phyloP scores from a whole-genome alignment of 768 basidiomycete species.

The Daedaleopsis sinensis region DNA sequence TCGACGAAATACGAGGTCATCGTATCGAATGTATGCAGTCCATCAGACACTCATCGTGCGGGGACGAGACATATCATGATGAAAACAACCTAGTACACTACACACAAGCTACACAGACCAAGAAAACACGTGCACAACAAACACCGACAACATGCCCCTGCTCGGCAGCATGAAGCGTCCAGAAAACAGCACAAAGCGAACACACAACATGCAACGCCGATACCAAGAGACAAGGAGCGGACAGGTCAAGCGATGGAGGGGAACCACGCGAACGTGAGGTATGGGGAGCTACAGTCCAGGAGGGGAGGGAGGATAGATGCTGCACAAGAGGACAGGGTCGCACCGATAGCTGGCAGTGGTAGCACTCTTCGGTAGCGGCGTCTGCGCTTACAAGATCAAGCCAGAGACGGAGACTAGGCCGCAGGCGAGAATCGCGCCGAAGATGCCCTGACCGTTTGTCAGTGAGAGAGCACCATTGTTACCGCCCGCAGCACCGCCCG shows the following conservation, averaged over 20 bases:
- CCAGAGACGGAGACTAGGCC: slow-evolving; percentile 26
- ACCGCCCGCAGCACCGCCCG: slow-evolving; percentile 4
- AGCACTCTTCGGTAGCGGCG: not conserved
- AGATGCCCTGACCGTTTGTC: slow-evolving; percentile 11
- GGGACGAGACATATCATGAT: no score
- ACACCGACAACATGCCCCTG: not conserved
- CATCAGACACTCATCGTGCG: not conserved
- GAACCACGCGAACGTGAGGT: slow-evolving; percentile 2
- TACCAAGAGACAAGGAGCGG: slow-evolving; percentile 4
- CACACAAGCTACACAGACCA: not conserved
- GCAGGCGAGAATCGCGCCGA: slow-evolving; percentile 26
- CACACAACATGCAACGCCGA: not conserved
- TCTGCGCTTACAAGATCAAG: slow-evolving; percentile 19
- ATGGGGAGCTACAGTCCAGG: not conserved
- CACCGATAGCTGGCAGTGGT: not conserved
- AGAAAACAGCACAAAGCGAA: not conserved
- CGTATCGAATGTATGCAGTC: not conserved
- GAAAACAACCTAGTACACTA: not conserved
- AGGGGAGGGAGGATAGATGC: slow-evolving; percentile 2
- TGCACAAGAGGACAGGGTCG: slow-evolving; percentile 10
- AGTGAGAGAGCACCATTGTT: slow-evolving; percentile 10
- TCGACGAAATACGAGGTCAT: not conserved
- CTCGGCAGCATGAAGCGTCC: not conserved
- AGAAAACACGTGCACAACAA: not conserved
- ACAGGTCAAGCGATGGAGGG: slow-evolving; percentile 11